These are phyloP conservation scores for Zygotorulaspora florentina DNA, from an alignment of 805 yeast genomes.

Conservation along the genomic window DNA sequence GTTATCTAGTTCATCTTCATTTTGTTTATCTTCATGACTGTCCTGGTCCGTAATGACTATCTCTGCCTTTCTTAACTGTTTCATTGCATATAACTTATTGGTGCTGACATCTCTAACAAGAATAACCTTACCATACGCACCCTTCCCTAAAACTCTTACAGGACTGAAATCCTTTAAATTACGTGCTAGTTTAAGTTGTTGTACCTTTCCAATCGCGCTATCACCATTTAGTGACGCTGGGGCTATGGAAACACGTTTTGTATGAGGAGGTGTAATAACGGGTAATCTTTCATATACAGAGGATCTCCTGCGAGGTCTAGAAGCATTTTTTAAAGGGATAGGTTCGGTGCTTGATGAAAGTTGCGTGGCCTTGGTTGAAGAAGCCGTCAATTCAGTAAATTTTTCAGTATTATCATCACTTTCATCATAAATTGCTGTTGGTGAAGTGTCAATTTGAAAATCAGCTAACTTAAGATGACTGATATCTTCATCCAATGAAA, in stretches of 20 bases:
- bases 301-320: constrained; percentile 28
- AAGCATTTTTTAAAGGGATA: constrained; percentile 3
- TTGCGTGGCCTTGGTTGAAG: background rate
- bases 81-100: constrained; percentile 74
- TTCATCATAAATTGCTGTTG: constrained; percentile 9
- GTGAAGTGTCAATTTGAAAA: background rate
- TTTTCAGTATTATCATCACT: background rate
- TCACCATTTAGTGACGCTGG: constrained; percentile 1
- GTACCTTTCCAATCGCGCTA: background rate
- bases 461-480: constrained; percentile 6
- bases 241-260: constrained; percentile 24
- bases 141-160: constrained; percentile 74
- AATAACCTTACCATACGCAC: constrained; percentile 85
- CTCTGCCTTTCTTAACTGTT: constrained; percentile 78
- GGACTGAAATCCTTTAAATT: constrained; percentile 59
- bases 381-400: background rate
- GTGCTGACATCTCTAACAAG: constrained; percentile 63
- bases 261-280: constrained; percentile 27
- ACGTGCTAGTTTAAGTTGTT: constrained; percentile 13
- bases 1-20: constrained; percentile 7
- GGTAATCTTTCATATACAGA: constrained; percentile 30
- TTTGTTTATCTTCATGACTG: constrained; percentile 23
- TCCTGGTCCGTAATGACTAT: constrained; percentile 47
- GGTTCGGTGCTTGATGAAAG: constrained; percentile 5
- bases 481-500: constrained; percentile 26